A percentile compares a stretch with the other conserved stretches of the same genome.
phyloP scores from a whole-genome alignment of 148 eudicot species.

The Camellia sinensis region DNA sequence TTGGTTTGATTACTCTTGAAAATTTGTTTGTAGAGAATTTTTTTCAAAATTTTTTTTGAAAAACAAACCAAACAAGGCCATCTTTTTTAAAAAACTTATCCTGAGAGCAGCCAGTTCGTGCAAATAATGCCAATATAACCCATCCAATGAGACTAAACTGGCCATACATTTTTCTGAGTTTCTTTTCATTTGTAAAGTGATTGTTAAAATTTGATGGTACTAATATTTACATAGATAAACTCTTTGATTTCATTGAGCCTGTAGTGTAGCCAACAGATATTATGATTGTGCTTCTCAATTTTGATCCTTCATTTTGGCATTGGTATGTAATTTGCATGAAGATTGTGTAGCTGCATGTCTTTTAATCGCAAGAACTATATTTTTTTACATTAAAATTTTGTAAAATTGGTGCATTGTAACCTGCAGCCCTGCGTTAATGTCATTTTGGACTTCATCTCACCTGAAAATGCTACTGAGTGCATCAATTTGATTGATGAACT shows the following conservation, averaged over 20 bases:
- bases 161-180: too few relatives aligned
- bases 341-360: neutral
- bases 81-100: too few relatives aligned
- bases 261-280: too few relatives aligned
- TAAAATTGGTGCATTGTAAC: conserved; percentile 6
- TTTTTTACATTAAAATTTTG: neutral
- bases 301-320: neutral
- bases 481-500: conserved; percentile 64
- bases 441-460: conserved; percentile 77
- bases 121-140: too few relatives aligned
- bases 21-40: too few relatives aligned
- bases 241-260: neutral
- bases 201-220: neutral
- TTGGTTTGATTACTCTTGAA: too few relatives aligned
- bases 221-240: neutral
- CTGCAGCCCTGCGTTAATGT: conserved; percentile 76
- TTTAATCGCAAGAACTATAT: neutral
- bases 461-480: conserved; percentile 80
- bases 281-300: neutral
- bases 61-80: too few relatives aligned
- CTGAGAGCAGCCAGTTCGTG: too few relatives aligned
- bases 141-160: too few relatives aligned
- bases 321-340: neutral
- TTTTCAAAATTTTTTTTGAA: too few relatives aligned
- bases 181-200: too few relatives aligned